Evolutionary conservation across 2,329 filamentous ascomycete genomes (phyloP).

Genomic region (Xylariaceae sp.): DNA sequence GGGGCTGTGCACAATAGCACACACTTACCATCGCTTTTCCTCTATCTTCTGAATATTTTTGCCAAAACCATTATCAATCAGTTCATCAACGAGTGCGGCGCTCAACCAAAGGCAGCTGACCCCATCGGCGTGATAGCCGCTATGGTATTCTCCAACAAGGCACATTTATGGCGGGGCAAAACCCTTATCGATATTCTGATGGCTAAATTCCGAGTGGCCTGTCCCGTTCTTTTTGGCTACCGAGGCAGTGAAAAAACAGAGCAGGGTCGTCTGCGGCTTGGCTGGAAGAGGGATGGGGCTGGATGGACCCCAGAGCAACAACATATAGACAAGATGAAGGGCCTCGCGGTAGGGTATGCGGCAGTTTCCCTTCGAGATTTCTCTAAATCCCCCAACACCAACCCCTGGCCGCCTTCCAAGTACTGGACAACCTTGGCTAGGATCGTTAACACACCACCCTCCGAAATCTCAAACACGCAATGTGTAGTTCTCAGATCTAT

Average conservation of each 20-base stretch:
- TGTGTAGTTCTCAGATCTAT: conserved; percentile 73
- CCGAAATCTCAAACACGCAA: conserved; percentile 74
- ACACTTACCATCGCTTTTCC: conserved; percentile 66
- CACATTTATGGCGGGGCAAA: conserved; percentile 69
- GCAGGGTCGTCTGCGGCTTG: conserved; percentile 69
- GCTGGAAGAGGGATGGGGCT: conserved; percentile 71
- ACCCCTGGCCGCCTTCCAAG: conserved; percentile 77
- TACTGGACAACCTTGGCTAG: conserved; percentile 83
- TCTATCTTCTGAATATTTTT: conserved; percentile 80
- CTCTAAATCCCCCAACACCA: conserved; percentile 67
- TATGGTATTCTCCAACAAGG: conserved; percentile 72
- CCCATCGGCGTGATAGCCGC: conserved; percentile 79
- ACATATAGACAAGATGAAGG: conserved; percentile 85
- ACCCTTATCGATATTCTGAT: conserved; percentile 83
- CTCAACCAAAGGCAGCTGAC: conserved; percentile 71
- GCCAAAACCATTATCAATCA: conserved; percentile 75
- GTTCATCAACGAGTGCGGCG: conserved; percentile 69
- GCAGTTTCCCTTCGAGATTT: conserved; percentile 85
- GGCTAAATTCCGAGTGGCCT: conserved; percentile 80
- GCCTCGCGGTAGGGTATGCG: conserved; percentile 82
- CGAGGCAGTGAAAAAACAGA: conserved; percentile 76
- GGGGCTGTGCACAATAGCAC: conserved; percentile 58
- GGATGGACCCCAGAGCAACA: conserved; percentile 69
- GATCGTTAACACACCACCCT: conserved; percentile 75
- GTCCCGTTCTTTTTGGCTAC: conserved; percentile 86